Evolutionary conservation across 2,329 filamentous ascomycete genomes (phyloP), one percentile per base, ranked within the genome.

Genomic region (Dryadomyces sulphureus): DNA sequence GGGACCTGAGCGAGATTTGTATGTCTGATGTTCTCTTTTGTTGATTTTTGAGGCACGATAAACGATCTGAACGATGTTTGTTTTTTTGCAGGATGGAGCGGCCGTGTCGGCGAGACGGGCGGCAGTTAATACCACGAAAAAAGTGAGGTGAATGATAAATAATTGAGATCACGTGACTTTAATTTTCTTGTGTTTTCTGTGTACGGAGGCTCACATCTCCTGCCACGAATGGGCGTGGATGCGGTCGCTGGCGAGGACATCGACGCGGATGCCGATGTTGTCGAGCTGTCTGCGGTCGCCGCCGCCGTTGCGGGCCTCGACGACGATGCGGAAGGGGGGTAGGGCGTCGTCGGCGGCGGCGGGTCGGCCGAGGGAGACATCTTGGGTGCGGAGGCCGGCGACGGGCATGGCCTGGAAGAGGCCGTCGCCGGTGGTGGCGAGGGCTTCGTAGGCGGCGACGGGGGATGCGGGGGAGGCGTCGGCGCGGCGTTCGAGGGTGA

Each of bases 271-370:
- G 47, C 66, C 61, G 21, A 64, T 60, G 2, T 56, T 52, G 4
- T 54, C 54, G 21, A 57, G 55, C 21, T 58, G 68, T 5, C 22
- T 20, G 8, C 41, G 41, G 5, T 24, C 19, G 17, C 41, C 83
- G 55, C 90, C 7, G 19, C 79, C 83, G 55, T 90, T 73, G 52
- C 83, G 73, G 62, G 95, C 88, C 38, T 95, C 66, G 6, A 94
- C 81, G 45, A 95, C 46, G 7, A 53, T 38, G 9, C 49, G 52
- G 38, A 49, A 93, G 72, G 52, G 90, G 81, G 14, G 76, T 68
- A 2, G 83, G 84, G 42, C 84, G 72, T 46, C 8, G 32, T n/a
- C 17, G n/a, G 32, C 20, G 8, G 32, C 30, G n/a, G 19, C 7
- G 34, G 38, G 46, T 1, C 49, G 47, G 1, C 34, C 43, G 11